Base-by-base conservation (phyloP, 2,329 filamentous ascomycete genomes). In the Fusarium dimerum region DNA sequence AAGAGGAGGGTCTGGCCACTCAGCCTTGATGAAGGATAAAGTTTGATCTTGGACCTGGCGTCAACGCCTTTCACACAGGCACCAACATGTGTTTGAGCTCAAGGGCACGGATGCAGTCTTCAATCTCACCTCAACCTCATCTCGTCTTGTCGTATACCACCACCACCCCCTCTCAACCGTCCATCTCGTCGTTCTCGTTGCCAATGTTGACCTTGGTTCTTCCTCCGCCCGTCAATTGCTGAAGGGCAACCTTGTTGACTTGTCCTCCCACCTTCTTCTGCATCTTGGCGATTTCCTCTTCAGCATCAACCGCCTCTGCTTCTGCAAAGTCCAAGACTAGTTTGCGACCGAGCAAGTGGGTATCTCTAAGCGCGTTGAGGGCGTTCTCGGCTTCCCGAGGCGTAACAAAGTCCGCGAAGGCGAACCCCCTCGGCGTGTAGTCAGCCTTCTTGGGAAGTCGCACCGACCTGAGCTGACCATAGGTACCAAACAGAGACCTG, bases 271-370 rank as follows among this genome's bases (percentile, higher is more conserved):
- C 88, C 81, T 97, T 99, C 81, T 90, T 89, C 76, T 96, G 90
- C 88, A 99, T 96, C 77, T 91, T 93, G 71, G 89, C 87, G 69
- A 99, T 94, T 76, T 97, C 92, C 73, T 92, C 91, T 77, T 99
- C 94, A 3, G 94, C 87, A 76, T 97, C 92, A 61, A 94, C 81
- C 39, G 90, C 83, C 65, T 97, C 94, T 59, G 88, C 89, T 66
- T 91, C 87, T 39, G 92, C 93, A 75, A 92, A 97, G 70, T 97
- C 90, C 56, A 99, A 80, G 50, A 97, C 91, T 65, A 99, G 80
- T 67, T 88, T 87, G 55, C 94, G 86, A 51, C 94, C 94, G 51
- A 97, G 81, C 67, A 99, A 78, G 82, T 99, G 94, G 42, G 94
- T 97, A 72, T 96, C 90, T 70, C 87, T 87, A 62, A 99, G 80